phyloP scores from a whole-genome alignment of 805 yeast genomes.

The Teunomyces atbi region DNA sequence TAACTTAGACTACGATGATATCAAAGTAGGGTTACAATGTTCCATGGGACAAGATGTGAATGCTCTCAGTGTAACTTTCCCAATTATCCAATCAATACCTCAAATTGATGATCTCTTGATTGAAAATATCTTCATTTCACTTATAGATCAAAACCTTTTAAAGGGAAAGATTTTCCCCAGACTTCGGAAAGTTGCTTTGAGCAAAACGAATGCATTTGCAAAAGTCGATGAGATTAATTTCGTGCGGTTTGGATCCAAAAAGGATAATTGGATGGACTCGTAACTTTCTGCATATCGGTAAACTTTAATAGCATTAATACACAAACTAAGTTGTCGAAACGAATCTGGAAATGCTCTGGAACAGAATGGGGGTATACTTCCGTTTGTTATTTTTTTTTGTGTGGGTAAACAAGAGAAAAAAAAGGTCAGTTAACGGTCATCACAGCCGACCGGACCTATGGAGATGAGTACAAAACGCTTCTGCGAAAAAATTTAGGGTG shows the following conservation, averaged over 20 bases:
- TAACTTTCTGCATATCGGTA: not conserved
- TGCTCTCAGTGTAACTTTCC: conserved; percentile 4
- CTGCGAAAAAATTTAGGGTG: not conserved
- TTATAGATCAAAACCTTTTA: conserved; percentile 54
- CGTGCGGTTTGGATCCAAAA: conserved; percentile 10
- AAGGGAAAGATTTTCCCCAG: conserved; percentile 51
- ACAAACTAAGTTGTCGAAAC: no score
- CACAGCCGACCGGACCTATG: not conserved
- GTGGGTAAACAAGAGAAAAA: not conserved
- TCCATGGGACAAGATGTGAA: conserved; percentile 8
- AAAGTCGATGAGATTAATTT: conserved; percentile 18
- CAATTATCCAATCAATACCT: conserved; percentile 4
- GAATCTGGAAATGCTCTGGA: no score
- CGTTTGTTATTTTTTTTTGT: no score
- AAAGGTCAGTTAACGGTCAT: not conserved
- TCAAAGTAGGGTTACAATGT: conserved; percentile 19
- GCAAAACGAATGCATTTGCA: conserved; percentile 46
- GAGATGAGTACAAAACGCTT: not conserved
- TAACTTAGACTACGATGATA: conserved; percentile 28
- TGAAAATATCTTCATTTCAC: conserved; percentile 49
- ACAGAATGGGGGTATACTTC: no score
- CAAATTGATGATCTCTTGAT: conserved; percentile 38
- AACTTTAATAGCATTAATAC: no score
- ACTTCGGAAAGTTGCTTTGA: conserved; percentile 38
- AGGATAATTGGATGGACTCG: conserved; percentile 14